phyloP scores from a whole-genome alignment of 331 rosid species.

The Rosa hybrid region DNA sequence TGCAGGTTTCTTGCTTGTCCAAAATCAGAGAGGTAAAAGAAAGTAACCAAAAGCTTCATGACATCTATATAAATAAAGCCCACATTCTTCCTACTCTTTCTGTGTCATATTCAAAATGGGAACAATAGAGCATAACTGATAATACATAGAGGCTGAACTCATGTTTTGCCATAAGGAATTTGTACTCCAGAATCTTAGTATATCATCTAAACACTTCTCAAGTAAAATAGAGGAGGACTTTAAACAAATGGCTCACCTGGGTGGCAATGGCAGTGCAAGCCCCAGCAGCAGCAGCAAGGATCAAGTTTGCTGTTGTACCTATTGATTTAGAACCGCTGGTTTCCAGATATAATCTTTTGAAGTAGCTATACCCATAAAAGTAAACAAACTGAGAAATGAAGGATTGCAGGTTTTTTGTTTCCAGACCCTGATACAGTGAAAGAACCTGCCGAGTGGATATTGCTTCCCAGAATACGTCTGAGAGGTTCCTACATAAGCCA shows the following conservation, averaged over 20 bases:
- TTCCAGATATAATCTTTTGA: constrained; percentile 76
- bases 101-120: background rate
- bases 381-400: constrained; percentile 90
- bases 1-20: background rate
- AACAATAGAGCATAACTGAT: background rate
- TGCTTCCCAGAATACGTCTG: constrained; percentile 93
- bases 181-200: background rate
- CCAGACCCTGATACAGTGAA: constrained; percentile 94
- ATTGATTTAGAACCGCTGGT: constrained; percentile 75
- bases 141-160: background rate
- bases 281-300: constrained; percentile 96
- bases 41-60: background rate
- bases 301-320: constrained; percentile 78
- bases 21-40: background rate
- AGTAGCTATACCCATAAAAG: constrained; percentile 95
- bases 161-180: constrained; percentile 1
- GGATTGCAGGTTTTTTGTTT: constrained; percentile 90
- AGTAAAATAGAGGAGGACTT: background rate
- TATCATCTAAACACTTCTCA: background rate
- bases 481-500: constrained; percentile 65
- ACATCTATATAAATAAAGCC: background rate
- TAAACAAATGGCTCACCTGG: constrained; percentile 64
- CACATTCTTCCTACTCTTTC: background rate
- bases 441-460: constrained; percentile 67
- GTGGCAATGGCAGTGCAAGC: constrained; percentile 89